phyloP scores from a whole-genome alignment of 371 early-diverging fungal genomes.

The Mucor lusitanicus region DNA sequence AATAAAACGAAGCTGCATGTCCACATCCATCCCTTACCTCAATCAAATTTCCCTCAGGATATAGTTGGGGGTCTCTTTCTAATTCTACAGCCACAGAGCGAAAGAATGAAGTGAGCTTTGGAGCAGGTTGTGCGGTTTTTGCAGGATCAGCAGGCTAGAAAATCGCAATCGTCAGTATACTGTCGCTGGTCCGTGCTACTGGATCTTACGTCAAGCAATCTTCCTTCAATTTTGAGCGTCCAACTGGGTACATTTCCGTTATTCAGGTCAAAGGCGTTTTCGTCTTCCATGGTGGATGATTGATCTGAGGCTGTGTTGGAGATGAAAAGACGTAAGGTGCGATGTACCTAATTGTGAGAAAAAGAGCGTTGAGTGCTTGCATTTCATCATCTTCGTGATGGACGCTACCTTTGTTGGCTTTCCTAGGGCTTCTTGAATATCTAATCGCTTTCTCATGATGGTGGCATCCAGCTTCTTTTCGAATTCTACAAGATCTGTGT shows the following conservation, averaged over 20 bases:
- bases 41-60: conserved; percentile 72
- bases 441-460: conserved; percentile 86
- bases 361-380: neutral
- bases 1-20: neutral
- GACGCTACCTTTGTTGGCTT: conserved; percentile 68
- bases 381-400: no score
- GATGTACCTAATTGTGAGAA: conserved; percentile 55
- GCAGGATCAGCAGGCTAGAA: conserved; percentile 51
- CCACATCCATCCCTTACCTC: conserved; percentile 47
- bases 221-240: conserved; percentile 92
- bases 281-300: conserved; percentile 36
- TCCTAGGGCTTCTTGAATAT: conserved; percentile 83
- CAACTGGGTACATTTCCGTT: conserved; percentile 76
- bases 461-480: conserved; percentile 90
- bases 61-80: conserved; percentile 76
- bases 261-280: conserved; percentile 52
- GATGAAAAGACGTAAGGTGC: conserved; percentile 86
- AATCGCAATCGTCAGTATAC: neutral
- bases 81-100: conserved; percentile 81
- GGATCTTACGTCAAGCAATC: conserved; percentile 71
- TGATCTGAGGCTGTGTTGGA: conserved; percentile 84
- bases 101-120: conserved; percentile 88
- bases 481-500: conserved; percentile 80
- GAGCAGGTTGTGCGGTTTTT: conserved; percentile 58
- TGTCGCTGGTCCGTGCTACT: neutral